These are phyloP conservation scores for Volvox reticuliferus DNA, from an alignment of 139 green algal genomes.

Conservation along the genomic window DNA sequence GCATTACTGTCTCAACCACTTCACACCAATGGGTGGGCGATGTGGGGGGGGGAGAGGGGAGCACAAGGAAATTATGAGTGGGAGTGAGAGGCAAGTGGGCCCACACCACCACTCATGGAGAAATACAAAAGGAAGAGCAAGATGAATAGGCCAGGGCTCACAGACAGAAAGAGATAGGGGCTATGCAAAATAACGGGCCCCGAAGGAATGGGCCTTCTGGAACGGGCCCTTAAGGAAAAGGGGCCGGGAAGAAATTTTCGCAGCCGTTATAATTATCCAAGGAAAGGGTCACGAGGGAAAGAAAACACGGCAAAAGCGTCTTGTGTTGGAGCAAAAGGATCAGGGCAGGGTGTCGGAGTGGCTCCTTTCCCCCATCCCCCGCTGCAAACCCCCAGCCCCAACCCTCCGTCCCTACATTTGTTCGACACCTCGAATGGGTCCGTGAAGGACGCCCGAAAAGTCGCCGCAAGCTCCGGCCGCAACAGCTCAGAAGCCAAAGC, in stretches of 20 bases:
- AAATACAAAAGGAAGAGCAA: no score
- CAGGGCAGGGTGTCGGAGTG: background rate
- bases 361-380: background rate
- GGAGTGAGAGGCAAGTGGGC: background rate
- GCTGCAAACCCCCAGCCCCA: background rate
- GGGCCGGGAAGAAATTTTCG: no score
- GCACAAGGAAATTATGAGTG: background rate
- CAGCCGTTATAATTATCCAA: background rate
- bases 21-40: background rate
- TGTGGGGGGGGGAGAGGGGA: background rate
- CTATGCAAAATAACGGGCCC: no score
- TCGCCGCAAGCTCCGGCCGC: background rate
- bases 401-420: constrained; percentile 9
- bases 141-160: no score
- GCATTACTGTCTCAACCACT: constrained; percentile 45
- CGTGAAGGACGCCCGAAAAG: constrained; percentile 48
- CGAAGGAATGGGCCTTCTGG: no score
- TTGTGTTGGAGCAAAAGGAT: background rate
- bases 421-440: constrained; percentile 44
- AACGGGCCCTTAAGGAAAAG: no score
- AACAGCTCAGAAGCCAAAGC: constrained; percentile 26
- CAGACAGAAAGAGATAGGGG: no score
- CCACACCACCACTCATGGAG: no score
- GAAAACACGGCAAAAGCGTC: background rate
- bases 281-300: background rate